phyloP scores from a whole-genome alignment of 176 grass and related monocot species.

The Cymbopogon citratus region DNA sequence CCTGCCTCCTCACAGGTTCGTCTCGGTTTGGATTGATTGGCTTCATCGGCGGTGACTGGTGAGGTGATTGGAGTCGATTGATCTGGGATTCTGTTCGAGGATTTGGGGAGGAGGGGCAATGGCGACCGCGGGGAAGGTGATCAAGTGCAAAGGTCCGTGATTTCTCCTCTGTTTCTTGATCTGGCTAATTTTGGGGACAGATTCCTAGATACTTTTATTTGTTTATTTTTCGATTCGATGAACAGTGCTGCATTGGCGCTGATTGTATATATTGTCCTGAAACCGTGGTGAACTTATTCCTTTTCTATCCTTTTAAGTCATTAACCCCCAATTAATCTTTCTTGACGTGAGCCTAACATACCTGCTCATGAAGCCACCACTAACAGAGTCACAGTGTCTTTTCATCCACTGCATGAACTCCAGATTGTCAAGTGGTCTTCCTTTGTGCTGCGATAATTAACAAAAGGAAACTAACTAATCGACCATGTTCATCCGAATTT shows the following conservation, averaged over 20 bases:
- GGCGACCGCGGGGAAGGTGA: slow-evolving; percentile 63
- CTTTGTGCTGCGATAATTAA: no score
- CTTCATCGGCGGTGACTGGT: background rate
- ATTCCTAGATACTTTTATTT: background rate
- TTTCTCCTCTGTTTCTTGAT: background rate
- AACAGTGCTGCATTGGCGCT: background rate
- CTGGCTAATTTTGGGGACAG: background rate
- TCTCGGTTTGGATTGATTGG: background rate
- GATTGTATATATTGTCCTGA: background rate
- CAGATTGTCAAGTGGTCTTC: no score
- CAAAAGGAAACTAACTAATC: no score
- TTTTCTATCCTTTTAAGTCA: background rate
- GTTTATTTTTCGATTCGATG: background rate
- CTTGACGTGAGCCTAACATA: no score
- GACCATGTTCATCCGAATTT: no score
- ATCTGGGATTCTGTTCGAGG: background rate
- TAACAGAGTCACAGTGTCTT: no score
- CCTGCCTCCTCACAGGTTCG: background rate
- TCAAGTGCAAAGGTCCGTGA: slow-evolving; percentile 80
- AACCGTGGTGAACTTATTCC: background rate
- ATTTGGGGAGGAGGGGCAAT: slow-evolving; percentile 1
- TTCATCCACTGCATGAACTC: no score
- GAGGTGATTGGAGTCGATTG: background rate
- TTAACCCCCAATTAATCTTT: no score
- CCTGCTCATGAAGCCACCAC: no score